phyloP scores from a whole-genome alignment of 352 stramenopile genomes.

The Halophytophthora polymorphica region DNA sequence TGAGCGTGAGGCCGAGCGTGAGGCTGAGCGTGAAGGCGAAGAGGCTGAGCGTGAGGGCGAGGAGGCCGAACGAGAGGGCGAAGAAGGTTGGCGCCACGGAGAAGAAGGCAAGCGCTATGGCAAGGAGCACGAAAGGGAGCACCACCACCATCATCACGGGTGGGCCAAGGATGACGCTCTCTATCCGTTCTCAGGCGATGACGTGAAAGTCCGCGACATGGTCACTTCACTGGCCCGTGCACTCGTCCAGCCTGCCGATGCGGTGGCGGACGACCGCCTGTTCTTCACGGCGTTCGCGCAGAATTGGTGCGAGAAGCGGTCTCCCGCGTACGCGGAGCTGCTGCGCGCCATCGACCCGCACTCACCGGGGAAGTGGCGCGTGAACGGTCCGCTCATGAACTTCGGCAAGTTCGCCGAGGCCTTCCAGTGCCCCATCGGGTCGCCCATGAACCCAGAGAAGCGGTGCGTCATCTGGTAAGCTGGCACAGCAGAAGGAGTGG shows the following conservation, averaged over 20 bases:
- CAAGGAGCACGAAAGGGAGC: conserved; percentile 9
- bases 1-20: too few relatives aligned
- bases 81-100: conserved; percentile 4
- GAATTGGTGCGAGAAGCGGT: conserved; percentile 61
- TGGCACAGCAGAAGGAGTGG: neutral
- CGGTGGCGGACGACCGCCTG: conserved; percentile 39
- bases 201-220: conserved; percentile 21
- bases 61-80: too few relatives aligned
- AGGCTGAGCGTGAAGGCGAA: conserved; percentile 3
- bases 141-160: conserved; percentile 12
- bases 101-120: conserved; percentile 2
- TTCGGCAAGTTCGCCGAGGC: conserved; percentile 55
- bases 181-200: conserved; percentile 26
- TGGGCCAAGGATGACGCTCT: conserved; percentile 9
- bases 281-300: conserved; percentile 74
- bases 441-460: conserved; percentile 64
- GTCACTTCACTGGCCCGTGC: conserved; percentile 24
- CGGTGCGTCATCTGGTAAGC: conserved; percentile 71
- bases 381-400: conserved; percentile 66
- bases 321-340: conserved; percentile 39
- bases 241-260: conserved; percentile 18
- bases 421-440: conserved; percentile 60
- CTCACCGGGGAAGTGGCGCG: conserved; percentile 59
- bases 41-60: too few relatives aligned
- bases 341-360: conserved; percentile 53